Conservation (phyloP, 371 early-diverging fungal species). For the Syncephalastrum racemosum region DNA sequence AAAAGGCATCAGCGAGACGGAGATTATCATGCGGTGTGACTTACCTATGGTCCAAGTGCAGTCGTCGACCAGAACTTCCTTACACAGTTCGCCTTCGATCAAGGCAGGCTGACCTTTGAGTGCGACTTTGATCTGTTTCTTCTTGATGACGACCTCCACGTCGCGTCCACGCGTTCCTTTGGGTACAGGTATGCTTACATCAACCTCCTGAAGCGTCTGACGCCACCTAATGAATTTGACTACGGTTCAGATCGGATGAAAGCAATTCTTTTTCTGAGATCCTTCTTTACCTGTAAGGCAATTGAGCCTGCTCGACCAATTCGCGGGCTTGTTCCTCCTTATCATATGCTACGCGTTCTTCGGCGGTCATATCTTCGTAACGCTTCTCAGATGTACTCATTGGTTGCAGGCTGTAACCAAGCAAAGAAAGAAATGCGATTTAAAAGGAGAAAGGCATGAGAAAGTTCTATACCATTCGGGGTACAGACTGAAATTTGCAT, state of each 20-base stretch:
- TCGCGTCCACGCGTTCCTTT: conserved; percentile 75
- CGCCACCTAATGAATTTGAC: conserved; percentile 56
- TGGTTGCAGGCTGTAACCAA: too few relatives aligned
- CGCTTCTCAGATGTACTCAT: conserved; percentile 10
- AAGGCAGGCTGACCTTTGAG: conserved; percentile 78
- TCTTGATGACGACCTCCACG: conserved; percentile 68
- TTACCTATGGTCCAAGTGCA: conserved; percentile 84
- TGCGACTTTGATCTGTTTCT: conserved; percentile 66
- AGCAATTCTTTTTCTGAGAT: too few relatives aligned
- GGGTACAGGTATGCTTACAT: conserved; percentile 73
- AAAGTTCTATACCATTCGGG: too few relatives aligned
- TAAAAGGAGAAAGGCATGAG: too few relatives aligned
- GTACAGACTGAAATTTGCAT: too few relatives aligned
- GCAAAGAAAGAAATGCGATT: too few relatives aligned
- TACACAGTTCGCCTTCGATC: conserved; percentile 77
- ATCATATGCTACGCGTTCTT: conserved; percentile 39
- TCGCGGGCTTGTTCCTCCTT: conserved; percentile 32
- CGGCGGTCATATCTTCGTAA: conserved; percentile 33
- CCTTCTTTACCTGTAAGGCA: conserved; percentile 42
- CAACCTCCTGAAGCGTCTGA: conserved; percentile 87
- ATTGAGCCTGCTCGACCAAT: conserved; percentile 57
- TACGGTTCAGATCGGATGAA: too few relatives aligned
- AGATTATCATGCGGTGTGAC: neutral
- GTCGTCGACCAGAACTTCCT: conserved; percentile 76
- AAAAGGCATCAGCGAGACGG: neutral